Evolutionary conservation across 768 basidiomycete species (phyloP).

Genomic region (Leccinum rimulosum): DNA sequence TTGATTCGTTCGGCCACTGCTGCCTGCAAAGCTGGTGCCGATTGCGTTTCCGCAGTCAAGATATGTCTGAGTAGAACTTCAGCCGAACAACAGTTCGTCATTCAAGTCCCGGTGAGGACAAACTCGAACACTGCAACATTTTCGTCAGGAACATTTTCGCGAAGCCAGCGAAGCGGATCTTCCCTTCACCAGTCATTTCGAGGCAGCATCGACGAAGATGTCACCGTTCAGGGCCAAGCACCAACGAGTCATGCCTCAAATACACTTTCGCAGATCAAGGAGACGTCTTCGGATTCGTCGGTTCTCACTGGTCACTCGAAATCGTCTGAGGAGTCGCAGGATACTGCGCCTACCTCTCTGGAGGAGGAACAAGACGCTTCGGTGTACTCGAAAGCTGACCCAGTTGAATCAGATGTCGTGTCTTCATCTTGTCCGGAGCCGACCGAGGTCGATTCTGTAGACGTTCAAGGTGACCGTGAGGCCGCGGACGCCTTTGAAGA

Average conservation of each 20-base stretch:
- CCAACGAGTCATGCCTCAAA: slow-evolving; percentile 25
- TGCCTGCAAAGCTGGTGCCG: slow-evolving; percentile 82
- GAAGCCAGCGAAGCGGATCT: slow-evolving; percentile 37
- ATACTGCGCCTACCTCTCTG: slow-evolving; percentile 48
- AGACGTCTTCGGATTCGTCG: slow-evolving; percentile 51
- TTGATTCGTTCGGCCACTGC: slow-evolving; percentile 84
- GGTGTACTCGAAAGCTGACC: slow-evolving; percentile 29
- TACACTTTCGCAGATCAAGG: slow-evolving; percentile 29
- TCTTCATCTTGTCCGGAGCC: slow-evolving; percentile 31
- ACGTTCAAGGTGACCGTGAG: slow-evolving; percentile 38
- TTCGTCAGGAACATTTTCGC: slow-evolving; percentile 48
- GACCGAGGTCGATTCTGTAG: slow-evolving; percentile 54
- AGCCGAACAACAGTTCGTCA: slow-evolving; percentile 61
- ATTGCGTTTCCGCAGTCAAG: slow-evolving; percentile 85
- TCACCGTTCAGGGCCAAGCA: slow-evolving; percentile 53
- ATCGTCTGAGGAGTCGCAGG: slow-evolving; percentile 44
- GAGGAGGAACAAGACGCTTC: slow-evolving; percentile 44
- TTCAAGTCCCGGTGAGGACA: slow-evolving; percentile 55
- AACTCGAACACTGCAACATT: slow-evolving; percentile 44
- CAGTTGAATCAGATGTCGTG: slow-evolving; percentile 20
- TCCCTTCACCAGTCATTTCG: slow-evolving; percentile 37
- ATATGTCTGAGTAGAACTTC: slow-evolving; percentile 68
- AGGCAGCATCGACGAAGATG: slow-evolving; percentile 50
- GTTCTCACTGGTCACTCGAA: slow-evolving; percentile 41
- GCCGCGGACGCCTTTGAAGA: slow-evolving; percentile 43